These are phyloP conservation scores for Smittium culicis DNA, from an alignment of 371 early-diverging fungal species.

Conservation along the genomic window DNA sequence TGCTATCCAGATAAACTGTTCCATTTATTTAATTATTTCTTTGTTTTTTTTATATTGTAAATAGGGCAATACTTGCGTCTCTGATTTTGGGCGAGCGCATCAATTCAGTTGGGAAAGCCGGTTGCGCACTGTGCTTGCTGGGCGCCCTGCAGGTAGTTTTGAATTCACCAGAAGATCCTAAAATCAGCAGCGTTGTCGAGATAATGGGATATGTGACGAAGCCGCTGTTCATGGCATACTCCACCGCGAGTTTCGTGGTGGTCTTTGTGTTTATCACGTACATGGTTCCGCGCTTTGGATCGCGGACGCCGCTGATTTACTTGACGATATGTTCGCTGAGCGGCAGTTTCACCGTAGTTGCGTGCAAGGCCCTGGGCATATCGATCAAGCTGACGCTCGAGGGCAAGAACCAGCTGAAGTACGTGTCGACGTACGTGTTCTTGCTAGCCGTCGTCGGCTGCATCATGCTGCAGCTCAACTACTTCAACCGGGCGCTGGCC, in stretches of 20 bases:
- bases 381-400: conserved; percentile 79
- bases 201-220: conserved; percentile 60
- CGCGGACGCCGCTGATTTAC: conserved; percentile 64
- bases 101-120: conserved; percentile 61
- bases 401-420: conserved; percentile 77
- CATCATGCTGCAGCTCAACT: conserved; percentile 86
- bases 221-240: conserved; percentile 74
- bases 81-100: conserved; percentile 78
- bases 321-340: conserved; percentile 76
- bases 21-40: no score
- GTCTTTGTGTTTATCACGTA: conserved; percentile 53
- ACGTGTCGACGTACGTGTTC: conserved; percentile 74
- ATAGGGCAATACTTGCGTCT: conserved; percentile 78
- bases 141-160: conserved; percentile 77
- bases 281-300: conserved; percentile 65
- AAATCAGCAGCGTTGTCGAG: conserved; percentile 60
- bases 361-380: conserved; percentile 78
- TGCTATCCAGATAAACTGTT: no score
- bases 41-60: no score
- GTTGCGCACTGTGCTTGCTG: conserved; percentile 79
- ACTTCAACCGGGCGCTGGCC: conserved; percentile 89
- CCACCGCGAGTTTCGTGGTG: conserved; percentile 38
- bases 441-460: conserved; percentile 60
- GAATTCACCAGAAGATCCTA: conserved; percentile 75
- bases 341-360: conserved; percentile 74